Evolutionary conservation across 148 eudicot species (phyloP), one percentile per base, ranked within the genome.

Genomic region (Vaccinium corymbosum): DNA sequence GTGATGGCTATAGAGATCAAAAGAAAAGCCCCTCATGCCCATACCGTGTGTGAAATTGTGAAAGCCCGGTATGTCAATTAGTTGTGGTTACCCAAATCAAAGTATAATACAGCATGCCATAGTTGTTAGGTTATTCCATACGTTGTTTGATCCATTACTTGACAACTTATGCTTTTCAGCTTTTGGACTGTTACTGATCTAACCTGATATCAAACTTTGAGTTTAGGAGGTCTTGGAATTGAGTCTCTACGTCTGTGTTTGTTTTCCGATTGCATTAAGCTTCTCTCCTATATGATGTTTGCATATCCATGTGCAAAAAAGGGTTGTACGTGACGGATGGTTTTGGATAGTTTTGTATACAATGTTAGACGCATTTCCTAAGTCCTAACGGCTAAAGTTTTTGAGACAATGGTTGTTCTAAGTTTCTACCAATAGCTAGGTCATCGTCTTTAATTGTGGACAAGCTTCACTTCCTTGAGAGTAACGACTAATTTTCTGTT

Each of bases 1-100:
- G 86, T 96, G 74, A 94, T 96, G 90, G 99, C 99, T 29, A 96
- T 96, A 71, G 98, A 96, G 89, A 96, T 96, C 91, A 96, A 96
- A 88, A 91, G 99, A 89, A 96, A 94, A 88, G 99, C 98, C 80
- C 99, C 99, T 29, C 79, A 92, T 89, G 99, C 99, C 59, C 99
- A 96, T 86, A 94, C 99, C 51, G 95, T 96, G 9, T 96, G 99
- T 87, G 99, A 96, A 87, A 96, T 96, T 83, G 98, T 96, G 57
- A 94, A 90, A 84, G 99, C 98, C 78, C 91, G 98, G 99, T 94
- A 82, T 16, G 86, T 56, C 62, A 29, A 16, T 61, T 82, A 68
- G n/a, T 4, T 75, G 12, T 16, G 38, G 20, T 29, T 13, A 55
- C 51, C 20, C 62, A 14, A 57, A 38, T n/a, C 13, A 16, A 56